Evolutionary conservation across 2,329 filamentous ascomycete species (phyloP).

Genomic region (Fusarium verticillioides): DNA sequence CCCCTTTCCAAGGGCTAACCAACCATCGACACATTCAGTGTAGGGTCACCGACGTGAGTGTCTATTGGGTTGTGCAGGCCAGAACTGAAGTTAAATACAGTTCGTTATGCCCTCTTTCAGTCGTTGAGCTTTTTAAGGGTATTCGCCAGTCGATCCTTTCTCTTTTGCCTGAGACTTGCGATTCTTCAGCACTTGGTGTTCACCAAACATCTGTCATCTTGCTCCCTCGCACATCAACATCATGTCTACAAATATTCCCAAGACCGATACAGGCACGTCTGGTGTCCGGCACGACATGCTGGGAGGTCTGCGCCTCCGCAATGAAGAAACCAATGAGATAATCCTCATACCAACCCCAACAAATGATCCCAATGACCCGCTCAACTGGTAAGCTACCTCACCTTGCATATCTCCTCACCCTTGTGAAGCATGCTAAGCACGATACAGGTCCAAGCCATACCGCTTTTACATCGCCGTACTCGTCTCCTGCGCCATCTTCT

Average conservation of each 20-base stretch:
- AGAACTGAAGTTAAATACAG: background rate
- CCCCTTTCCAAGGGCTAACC: background rate
- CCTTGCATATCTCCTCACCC: rapidly evolving
- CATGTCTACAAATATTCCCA: background rate
- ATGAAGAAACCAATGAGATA: conserved; percentile 16
- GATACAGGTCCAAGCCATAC: conserved; percentile 55
- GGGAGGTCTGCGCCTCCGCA: background rate
- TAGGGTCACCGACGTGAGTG: background rate
- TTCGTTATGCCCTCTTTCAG: background rate
- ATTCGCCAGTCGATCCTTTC: no score
- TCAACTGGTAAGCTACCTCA: background rate
- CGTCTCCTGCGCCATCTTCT: conserved; percentile 63
- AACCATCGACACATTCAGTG: background rate
- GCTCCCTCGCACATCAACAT: background rate
- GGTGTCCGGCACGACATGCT: background rate
- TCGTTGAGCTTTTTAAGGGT: rapidly evolving
- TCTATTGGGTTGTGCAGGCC: background rate
- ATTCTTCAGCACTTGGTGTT: background rate
- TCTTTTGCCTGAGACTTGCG: background rate
- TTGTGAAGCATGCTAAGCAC: rapidly evolving
- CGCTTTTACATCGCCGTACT: conserved; percentile 62
- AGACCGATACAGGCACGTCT: background rate
- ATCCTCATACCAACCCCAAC: conserved; percentile 34
- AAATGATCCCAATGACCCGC: conserved; percentile 44
- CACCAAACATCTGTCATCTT: background rate